Evolutionary conservation across 2,329 filamentous ascomycete species (phyloP).

Genomic region (Domatiomyces globalis): DNA sequence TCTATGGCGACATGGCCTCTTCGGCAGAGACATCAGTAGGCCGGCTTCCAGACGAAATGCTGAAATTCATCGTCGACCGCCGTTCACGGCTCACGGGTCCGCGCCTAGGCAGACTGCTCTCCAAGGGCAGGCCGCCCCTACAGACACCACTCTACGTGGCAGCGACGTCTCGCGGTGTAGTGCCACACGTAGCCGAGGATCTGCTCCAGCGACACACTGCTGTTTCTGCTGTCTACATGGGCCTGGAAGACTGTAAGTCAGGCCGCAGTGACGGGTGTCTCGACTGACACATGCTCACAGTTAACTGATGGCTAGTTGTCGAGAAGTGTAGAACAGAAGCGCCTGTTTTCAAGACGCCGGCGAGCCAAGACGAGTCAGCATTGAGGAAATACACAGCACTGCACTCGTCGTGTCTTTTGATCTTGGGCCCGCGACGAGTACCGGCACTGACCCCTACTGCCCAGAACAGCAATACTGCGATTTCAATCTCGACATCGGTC

Average conservation of each 20-base stretch:
- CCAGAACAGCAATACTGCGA: slow-evolving; percentile 53
- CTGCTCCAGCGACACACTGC: slow-evolving; percentile 52
- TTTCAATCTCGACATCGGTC: slow-evolving; percentile 72
- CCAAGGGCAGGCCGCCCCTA: slow-evolving; percentile 51
- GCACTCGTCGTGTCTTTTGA: slow-evolving; percentile 48
- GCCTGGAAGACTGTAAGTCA: slow-evolving; percentile 78
- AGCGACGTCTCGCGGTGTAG: slow-evolving; percentile 64
- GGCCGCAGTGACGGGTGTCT: slow-evolving; percentile 3
- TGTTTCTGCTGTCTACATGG: slow-evolving; percentile 60
- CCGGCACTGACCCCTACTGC: slow-evolving; percentile 58
- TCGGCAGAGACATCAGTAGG: slow-evolving; percentile 19
- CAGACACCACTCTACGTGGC: slow-evolving; percentile 73
- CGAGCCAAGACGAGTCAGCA: slow-evolving; percentile 35
- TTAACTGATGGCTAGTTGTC: slow-evolving; percentile 39
- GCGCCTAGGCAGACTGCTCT: slow-evolving; percentile 52
- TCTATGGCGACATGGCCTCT: slow-evolving; percentile 10
- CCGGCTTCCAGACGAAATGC: slow-evolving; percentile 22
- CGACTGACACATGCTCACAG: slow-evolving; percentile 28
- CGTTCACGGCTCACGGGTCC: slow-evolving; percentile 31
- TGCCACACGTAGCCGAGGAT: slow-evolving; percentile 85
- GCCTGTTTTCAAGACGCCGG: slow-evolving; percentile 38
- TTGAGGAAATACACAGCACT: slow-evolving; percentile 67
- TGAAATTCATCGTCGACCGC: slow-evolving; percentile 26
- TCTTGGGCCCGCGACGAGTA: slow-evolving; percentile 65
- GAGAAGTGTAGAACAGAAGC: slow-evolving; percentile 39